Percentiles rank a stretch among this genome's conserved stretches.
phyloP scores from a whole-genome alignment of 345 rosid species.

The Camelina hispida region DNA sequence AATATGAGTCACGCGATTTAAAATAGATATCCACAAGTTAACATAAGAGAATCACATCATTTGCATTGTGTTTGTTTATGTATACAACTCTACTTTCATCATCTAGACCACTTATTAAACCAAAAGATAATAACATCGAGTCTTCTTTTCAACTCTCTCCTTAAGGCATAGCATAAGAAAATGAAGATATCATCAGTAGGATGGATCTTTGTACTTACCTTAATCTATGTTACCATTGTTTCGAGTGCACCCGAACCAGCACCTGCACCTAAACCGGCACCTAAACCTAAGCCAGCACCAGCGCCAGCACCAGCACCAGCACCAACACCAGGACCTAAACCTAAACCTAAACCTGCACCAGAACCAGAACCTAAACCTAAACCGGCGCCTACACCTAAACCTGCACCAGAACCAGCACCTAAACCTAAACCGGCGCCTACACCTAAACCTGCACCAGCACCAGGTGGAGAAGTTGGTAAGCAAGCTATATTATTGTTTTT shows the following conservation, averaged over 20 bases:
- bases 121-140: not conserved
- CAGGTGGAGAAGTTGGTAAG: conserved; percentile 40
- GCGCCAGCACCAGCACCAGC: too few relatives aligned
- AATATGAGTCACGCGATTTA: not conserved
- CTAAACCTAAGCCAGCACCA: too few relatives aligned
- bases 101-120: conserved; percentile 14
- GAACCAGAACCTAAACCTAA: too few relatives aligned
- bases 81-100: conserved; percentile 20
- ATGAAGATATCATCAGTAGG: conserved; percentile 15
- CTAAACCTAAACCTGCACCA: too few relatives aligned
- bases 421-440: not conserved
- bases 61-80: conserved; percentile 27
- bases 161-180: conserved; percentile 10
- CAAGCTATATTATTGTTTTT: not conserved
- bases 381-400: not conserved
- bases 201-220: not conserved
- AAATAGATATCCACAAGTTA: not conserved
- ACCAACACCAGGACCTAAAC: not conserved
- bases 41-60: conserved; percentile 13
- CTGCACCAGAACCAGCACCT: not conserved
- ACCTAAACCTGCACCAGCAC: not conserved
- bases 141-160: not conserved
- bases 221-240: conserved; percentile 18
- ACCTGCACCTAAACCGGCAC: too few relatives aligned
- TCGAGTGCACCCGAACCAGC: not conserved